Base-by-base conservation (phyloP, 495 filamentous ascomycete species). In the Neurospora sp. region DNA sequence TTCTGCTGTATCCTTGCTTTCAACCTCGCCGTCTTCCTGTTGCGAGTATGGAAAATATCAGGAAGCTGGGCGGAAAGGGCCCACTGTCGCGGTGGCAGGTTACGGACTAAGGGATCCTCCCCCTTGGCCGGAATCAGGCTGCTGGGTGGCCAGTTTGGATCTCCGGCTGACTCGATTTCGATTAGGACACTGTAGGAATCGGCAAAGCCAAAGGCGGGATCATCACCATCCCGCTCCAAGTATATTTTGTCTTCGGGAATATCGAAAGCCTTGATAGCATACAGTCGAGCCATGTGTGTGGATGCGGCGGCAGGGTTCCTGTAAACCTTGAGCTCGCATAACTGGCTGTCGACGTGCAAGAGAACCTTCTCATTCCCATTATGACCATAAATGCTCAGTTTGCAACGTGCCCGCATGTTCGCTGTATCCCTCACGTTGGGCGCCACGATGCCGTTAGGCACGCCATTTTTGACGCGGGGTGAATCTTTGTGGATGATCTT, bases 111-210 rank as follows among this genome's bases (percentile, higher is more conserved):
- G 70, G 76, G 74, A 20, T 76, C 48, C 9, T 76, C 73, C 37
- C 72, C 74, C 54, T 78, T 76, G 44, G 77, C 73, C n/a, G 78
- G 77, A 39, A 83, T 76, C 1, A 84, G 76, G 31, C 83, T 81
- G 42, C 81, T 54, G 0, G 86, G 85, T n/a, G 86, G 86, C 86
- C 86, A 88, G 69, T 80, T 78, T 42, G 77, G 75, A 69, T 81
- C 83, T 39, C 83, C 82, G 3, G 83, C 81, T 8, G 85, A 84
- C 71, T 87, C 83, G 7, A 88, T 73, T 74, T 85, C 82, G 42
- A 87, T 75, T n/a, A 80, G 78, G 31, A 88, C 73, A 38, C 79
- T 77, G 76, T 88, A 88, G 20, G 74, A 70, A 39, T 85, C 83
- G 37, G 81, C 84, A 72, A 88, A 76, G 27, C 79, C 82, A 76